These are phyloP conservation scores for Dinochytrium kinnereticum DNA, from an alignment of 371 early-diverging fungal genomes.

Conservation along the genomic window DNA sequence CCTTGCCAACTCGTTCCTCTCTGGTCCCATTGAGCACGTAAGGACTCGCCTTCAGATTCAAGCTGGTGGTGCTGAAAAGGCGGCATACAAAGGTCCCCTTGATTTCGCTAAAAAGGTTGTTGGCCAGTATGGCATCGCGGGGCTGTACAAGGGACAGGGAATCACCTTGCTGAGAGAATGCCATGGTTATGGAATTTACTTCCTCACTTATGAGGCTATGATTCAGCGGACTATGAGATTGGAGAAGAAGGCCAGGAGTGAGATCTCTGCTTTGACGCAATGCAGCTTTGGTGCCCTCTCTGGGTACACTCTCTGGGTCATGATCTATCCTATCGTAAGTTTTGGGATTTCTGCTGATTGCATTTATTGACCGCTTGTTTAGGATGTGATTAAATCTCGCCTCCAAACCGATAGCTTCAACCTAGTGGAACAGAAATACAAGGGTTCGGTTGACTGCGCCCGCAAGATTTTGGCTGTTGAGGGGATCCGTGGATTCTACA, in stretches of 20 bases:
- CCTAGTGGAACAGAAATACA: conserved; percentile 41
- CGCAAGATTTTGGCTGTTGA: conserved; percentile 49
- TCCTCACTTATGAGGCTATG: conserved; percentile 55
- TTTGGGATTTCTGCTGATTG: background rate
- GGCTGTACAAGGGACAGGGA: conserved; percentile 59
- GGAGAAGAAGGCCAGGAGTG: conserved; percentile 34
- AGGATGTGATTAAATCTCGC: conserved; percentile 59
- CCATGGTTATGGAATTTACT: conserved; percentile 51
- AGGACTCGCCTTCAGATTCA: conserved; percentile 62
- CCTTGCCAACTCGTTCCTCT: conserved; percentile 55
- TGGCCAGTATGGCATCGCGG: conserved; percentile 47
- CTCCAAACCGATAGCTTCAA: conserved; percentile 60
- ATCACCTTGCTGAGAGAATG: conserved; percentile 60
- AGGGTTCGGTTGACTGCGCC: conserved; percentile 50
- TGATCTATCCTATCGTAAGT: conserved; percentile 53
- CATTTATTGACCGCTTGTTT: background rate
- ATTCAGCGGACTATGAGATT: conserved; percentile 50
- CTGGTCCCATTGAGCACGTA: conserved; percentile 64
- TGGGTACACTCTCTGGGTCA: conserved; percentile 58
- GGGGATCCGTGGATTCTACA: conserved; percentile 56
- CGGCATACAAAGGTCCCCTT: conserved; percentile 50
- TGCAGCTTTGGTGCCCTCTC: conserved; percentile 54
- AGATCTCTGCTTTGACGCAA: conserved; percentile 54
- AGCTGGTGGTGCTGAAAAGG: conserved; percentile 25
- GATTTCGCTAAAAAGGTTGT: conserved; percentile 53